phyloP scores from a whole-genome alignment of 768 basidiomycete species.

The Tylopilus plumbeoviolaceoides region DNA sequence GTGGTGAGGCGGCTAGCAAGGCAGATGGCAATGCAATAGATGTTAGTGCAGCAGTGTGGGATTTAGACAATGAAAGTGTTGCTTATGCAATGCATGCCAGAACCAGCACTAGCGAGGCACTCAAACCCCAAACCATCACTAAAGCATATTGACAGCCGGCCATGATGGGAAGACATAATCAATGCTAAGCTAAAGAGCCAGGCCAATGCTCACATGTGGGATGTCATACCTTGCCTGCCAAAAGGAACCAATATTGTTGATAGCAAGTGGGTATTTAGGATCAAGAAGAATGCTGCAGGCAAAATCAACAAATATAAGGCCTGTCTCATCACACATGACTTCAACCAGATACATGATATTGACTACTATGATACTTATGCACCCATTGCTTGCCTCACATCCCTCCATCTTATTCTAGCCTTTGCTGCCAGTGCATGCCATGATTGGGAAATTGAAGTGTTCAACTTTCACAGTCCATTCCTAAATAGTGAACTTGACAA shows the following conservation, averaged over 20 bases:
- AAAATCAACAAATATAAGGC: slow-evolving; percentile 17
- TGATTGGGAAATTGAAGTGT: background rate
- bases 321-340: background rate
- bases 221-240: background rate
- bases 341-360: background rate
- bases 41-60: background rate
- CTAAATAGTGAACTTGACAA: background rate
- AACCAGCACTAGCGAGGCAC: background rate
- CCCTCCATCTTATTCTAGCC: background rate
- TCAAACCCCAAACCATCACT: no score
- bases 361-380: background rate
- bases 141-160: no score
- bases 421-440: background rate
- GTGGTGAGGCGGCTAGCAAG: background rate
- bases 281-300: slow-evolving; percentile 37
- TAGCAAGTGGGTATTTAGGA: slow-evolving; percentile 39
- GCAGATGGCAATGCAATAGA: background rate
- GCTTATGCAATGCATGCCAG: background rate
- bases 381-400: no score
- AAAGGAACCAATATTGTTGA: slow-evolving; percentile 5
- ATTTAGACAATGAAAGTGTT: background rate
- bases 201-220: background rate
- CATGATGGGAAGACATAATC: background rate
- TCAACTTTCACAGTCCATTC: background rate
- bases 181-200: background rate